These are phyloP conservation scores for Citrus sp. DNA, from an alignment of 345 rosid genomes.

Conservation along the genomic window DNA sequence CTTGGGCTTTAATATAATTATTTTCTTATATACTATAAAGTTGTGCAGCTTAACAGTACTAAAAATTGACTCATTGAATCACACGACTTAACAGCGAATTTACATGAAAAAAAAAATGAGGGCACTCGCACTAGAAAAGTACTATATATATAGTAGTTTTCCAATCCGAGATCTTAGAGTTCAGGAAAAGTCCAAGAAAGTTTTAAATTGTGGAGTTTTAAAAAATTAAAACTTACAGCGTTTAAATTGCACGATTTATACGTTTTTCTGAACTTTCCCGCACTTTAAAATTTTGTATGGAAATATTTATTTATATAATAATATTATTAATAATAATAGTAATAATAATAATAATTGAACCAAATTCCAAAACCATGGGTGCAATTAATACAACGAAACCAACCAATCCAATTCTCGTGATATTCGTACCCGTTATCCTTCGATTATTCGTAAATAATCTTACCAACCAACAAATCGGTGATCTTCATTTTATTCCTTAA, in stretches of 20 bases:
- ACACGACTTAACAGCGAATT: rapidly evolving
- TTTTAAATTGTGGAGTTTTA: rapidly evolving
- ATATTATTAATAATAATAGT: too few relatives aligned
- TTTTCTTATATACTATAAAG: too few relatives aligned
- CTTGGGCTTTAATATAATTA: too few relatives aligned
- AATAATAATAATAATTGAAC: background rate
- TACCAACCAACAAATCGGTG: background rate
- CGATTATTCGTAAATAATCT: background rate
- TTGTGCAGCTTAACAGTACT: rapidly evolving
- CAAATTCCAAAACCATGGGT: background rate
- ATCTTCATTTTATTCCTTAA: background rate
- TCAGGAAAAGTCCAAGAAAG: too few relatives aligned
- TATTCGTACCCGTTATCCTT: background rate
- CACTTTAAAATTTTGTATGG: rapidly evolving
- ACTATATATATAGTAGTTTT: too few relatives aligned
- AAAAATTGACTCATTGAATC: rapidly evolving
- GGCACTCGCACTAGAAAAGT: rapidly evolving
- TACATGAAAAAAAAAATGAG: too few relatives aligned
- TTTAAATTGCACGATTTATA: too few relatives aligned
- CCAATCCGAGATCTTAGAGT: too few relatives aligned
- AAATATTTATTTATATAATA: too few relatives aligned
- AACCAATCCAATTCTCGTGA: background rate
- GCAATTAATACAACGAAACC: background rate
- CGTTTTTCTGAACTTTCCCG: rapidly evolving
- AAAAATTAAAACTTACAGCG: rapidly evolving